Base-by-base conservation (phyloP, 495 filamentous ascomycete species). In the Cercophora newfieldiana region DNA sequence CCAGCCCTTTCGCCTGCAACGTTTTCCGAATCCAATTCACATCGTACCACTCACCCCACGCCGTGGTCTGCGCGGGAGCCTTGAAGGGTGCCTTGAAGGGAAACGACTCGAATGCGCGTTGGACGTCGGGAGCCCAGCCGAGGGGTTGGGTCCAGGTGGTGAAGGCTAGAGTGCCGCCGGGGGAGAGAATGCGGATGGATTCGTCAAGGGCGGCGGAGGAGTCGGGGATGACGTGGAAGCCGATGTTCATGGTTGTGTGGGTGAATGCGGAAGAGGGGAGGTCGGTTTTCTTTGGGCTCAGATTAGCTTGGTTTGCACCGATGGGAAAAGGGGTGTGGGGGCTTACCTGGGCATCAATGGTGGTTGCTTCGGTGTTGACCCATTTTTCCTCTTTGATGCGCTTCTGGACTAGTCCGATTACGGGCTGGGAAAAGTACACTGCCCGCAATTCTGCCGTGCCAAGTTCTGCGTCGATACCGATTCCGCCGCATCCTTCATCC, bases 181-280 rank as follows among this genome's bases (percentile, higher is more conserved):
- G 80, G 55, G 75, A 70, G 8, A 81, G 69, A 1, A 80, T 65
- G 8, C 78, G 73, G 60, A 79, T 70, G 0, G 73, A 56, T 31
- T 82, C 78, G 64, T 72, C 68, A 4, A 79, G 59, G 0, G 77
- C 80, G 1, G 70, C 72, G 28, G 75, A 72, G 8, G 79, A 78
- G 28, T 80, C 71, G 0, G 79, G 77, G 37, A 81, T 71, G 14
- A 81, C 66, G 54, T 82, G 80, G 56, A 80, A 76, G 2, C 71
- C 80, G 56, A 82, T 77, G 56, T 78, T 79, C n/a, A 77, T 66
- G 1, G 76, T 76, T 3, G 80, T 70, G 63, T 82, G 78, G 7
- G 74, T 76, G 67, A 81, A 82, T 3, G 65, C 67, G 16, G 62
- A 57, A 1, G 70, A 62, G 1, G 66, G 48, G 7, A 82, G 71